phyloP scores from a whole-genome alignment of 2,329 filamentous ascomycete species.

The Cladosporium sp. region DNA sequence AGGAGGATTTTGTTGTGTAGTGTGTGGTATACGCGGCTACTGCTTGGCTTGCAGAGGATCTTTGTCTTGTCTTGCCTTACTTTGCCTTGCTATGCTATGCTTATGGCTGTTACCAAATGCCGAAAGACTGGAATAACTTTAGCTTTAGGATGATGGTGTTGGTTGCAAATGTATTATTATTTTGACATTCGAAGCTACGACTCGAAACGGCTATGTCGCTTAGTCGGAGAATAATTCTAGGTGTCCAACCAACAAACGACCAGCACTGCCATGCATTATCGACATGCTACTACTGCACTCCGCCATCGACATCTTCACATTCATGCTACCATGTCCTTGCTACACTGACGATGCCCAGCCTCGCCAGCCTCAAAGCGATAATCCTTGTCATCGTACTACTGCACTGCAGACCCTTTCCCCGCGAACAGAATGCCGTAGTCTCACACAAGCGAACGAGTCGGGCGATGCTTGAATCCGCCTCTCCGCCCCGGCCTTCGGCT shows the following conservation, averaged over 20 bases:
- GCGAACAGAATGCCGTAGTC: neutral
- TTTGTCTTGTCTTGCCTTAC: neutral
- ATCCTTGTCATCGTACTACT: neutral
- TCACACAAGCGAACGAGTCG: neutral
- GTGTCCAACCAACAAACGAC: neutral
- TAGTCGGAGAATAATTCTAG: neutral
- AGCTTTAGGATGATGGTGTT: neutral
- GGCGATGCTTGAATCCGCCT: slow-evolving; percentile 6
- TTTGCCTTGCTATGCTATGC: neutral
- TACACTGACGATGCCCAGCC: neutral
- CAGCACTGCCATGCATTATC: neutral
- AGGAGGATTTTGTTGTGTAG: neutral
- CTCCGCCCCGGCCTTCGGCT: slow-evolving; percentile 11
- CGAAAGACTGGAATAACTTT: neutral
- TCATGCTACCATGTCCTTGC: neutral
- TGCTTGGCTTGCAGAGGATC: neutral
- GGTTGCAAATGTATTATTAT: neutral
- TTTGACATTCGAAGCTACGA: neutral
- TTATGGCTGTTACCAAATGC: neutral
- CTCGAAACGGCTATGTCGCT: neutral
- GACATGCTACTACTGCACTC: neutral
- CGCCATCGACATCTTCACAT: neutral
- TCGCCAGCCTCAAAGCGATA: neutral
- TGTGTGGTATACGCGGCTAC: slow-evolving; percentile 2
- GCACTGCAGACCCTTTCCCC: slow-evolving; percentile 6